Evolutionary conservation across 257 asterid species (phyloP), one percentile per base, ranked within the genome.

Genomic region (Solanum tarijense): DNA sequence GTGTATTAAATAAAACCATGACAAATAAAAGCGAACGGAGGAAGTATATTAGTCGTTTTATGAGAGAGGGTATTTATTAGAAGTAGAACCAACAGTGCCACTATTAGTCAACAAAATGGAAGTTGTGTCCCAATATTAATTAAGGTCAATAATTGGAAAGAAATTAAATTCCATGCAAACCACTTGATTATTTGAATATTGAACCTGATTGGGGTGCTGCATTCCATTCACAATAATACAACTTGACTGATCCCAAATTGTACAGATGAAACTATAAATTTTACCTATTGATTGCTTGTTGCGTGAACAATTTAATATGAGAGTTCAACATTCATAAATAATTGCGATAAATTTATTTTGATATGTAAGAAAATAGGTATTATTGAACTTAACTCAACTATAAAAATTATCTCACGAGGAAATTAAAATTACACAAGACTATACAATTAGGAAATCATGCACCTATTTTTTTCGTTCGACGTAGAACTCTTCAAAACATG

Each of bases 331-430:
- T 60, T 1, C 6, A 62, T 60, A 21, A 58, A 60, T 31, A 60
- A 60, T 60, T 8, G 0, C 21, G 25, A 23, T 23, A 0, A 10
- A 23, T 6, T 8, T 62, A 0, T 20, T 20, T 0, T 20, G 5
- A 58, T 58, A 18, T 6, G n/a, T 55, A 62, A 62, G 20, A n/a
- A 62, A 1, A n/a, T n/a, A 62, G 12, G 5, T 65, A 2, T 65
- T 65, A 12, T 41, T 41, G 7, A n/a, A 66, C 4, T 3, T 66
- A 27, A 66, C 9, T 12, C 35, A 12, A 66, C 35, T 25, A 12
- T 3, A 27, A 66, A 66, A 66, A 7, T 2, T 66, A 66, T 3
- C 5, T 58, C 25, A 23, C 13, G 0, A 9, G 12, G 2, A 9
- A n/a, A 23, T 62, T 2, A 9, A 3, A 9, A 62, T 58, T 20